phyloP scores from a whole-genome alignment of 768 basidiomycete species.

The Piloderma croceum region DNA sequence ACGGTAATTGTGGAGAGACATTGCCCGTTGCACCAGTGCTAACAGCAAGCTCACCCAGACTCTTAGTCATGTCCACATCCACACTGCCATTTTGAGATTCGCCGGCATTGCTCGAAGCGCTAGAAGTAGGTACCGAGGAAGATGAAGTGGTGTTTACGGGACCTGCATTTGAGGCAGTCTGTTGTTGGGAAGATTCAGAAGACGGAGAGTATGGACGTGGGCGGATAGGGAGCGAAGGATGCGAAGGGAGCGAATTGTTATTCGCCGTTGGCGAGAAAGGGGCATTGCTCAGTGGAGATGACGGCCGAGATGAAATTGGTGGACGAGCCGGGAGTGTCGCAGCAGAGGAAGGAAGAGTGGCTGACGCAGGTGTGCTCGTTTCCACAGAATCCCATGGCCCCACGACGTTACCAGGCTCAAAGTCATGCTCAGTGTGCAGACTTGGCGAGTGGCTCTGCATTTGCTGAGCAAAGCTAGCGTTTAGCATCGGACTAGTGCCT shows the following conservation, averaged over 20 bases:
- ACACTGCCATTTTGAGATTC: not conserved
- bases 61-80: constrained; percentile 11
- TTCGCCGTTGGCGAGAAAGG: too few relatives aligned
- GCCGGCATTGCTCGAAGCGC: not conserved
- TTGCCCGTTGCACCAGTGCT: constrained; percentile 42
- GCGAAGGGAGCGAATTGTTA: too few relatives aligned
- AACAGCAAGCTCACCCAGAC: constrained; percentile 46
- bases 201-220: constrained; percentile 29
- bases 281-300: too few relatives aligned
- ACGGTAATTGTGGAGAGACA: constrained; percentile 71
- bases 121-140: too few relatives aligned
- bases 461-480: too few relatives aligned
- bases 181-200: too few relatives aligned
- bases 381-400: constrained; percentile 41
- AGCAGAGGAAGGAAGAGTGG: constrained; percentile 6
- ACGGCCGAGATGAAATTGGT: too few relatives aligned
- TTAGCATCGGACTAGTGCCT: constrained; percentile 1
- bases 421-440: not conserved
- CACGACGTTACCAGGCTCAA: constrained; percentile 23
- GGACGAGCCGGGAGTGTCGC: too few relatives aligned
- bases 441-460: too few relatives aligned
- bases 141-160: too few relatives aligned
- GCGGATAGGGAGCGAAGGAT: constrained; percentile 4
- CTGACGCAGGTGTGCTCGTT: constrained; percentile 11
- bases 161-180: too few relatives aligned